phyloP scores from a whole-genome alignment of 352 stramenopile species.

The Phytopythium boreale region DNA sequence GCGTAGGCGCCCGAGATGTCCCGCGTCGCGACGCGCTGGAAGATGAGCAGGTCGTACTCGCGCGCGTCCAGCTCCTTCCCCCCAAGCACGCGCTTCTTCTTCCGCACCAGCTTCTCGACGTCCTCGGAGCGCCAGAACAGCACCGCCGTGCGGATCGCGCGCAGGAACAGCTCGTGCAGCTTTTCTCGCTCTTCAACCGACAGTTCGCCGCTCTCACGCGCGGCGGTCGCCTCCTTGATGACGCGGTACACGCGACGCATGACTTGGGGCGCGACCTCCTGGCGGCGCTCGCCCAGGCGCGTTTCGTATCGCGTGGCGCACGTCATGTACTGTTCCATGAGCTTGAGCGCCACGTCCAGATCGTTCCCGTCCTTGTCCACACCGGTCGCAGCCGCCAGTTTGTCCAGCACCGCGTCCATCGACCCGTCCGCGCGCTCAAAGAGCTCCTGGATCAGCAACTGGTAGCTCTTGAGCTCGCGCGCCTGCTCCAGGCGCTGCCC shows the following conservation, averaged over 20 bases:
- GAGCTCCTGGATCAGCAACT: constrained; percentile 46
- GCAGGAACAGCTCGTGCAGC: constrained; percentile 49
- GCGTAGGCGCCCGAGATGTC: constrained; percentile 50
- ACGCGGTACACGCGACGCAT: constrained; percentile 65
- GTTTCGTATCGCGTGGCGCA: constrained; percentile 51
- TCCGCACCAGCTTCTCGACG: constrained; percentile 39
- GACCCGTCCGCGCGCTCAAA: constrained; percentile 42
- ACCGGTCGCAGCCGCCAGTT: constrained; percentile 25
- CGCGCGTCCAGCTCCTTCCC: constrained; percentile 18
- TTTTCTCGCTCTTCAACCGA: constrained; percentile 24
- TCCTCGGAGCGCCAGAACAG: constrained; percentile 65
- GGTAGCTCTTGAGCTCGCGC: constrained; percentile 38
- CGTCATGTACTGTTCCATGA: constrained; percentile 83
- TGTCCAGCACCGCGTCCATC: constrained; percentile 43
- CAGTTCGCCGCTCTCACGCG: constrained; percentile 14
- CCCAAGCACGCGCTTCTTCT: constrained; percentile 47
- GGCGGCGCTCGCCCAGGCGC: constrained; percentile 47
- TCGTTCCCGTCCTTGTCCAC: constrained; percentile 35
- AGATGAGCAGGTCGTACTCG: constrained; percentile 75
- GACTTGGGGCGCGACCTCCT: constrained; percentile 49
- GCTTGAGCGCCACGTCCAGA: constrained; percentile 48
- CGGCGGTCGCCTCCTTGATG: constrained; percentile 32
- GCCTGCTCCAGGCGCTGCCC: constrained; percentile 37
- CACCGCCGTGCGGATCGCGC: constrained; percentile 52
- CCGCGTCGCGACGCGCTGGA: constrained; percentile 43